Base-by-base conservation (phyloP, 192 early-diverging fungal genomes). In the Rhizophagus prolifer region DNA sequence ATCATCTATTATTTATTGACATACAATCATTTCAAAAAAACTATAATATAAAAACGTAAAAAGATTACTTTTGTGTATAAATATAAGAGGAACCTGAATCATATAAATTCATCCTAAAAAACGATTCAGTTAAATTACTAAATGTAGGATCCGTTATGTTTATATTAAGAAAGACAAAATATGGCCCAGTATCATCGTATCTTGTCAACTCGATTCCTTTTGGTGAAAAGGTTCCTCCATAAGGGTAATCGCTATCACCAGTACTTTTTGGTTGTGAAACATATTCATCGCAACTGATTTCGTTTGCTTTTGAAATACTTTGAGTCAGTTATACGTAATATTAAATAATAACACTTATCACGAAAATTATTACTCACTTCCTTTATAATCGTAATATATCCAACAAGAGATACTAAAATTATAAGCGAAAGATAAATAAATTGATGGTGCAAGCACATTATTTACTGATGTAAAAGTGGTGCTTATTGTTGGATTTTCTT, bases 101-200 rank as follows among this genome's bases (percentile, higher is more conserved):
- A 62, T 25, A 62, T 25, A 25, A 23, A 62, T 1, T 62, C 60
- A 62, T 62, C 23, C 60, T 62, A 62, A 62, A 62, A 13, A 19
- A 16, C 5, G 14, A 4, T 62, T 62, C 60, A 3, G 25, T 10
- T 3, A 28, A n/a, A 12, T 0, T 3, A 28, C 2, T 62, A 25
- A 62, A 16, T 62, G 23, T 28, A 16, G 60, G 41, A 12, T 44
- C 41, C 41, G 41, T 44, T 12, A 62, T 62, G 60, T 62, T 62
- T 62, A 62, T 62, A 62, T 0, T 9, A 62, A 62, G 60, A 62
- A 26, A 62, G 23, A 62, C 60, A 62, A 62, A 62, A 62, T 25
- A 6, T 28, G 16, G 8, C 0, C 60, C 60, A 16, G 7, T 38
- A 8, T 9, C 12, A 28, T 62, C 26, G 9, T 62, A 62, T 23